Base-by-base conservation (phyloP, 140 eudicot species). In the Oenanthe javanica region DNA sequence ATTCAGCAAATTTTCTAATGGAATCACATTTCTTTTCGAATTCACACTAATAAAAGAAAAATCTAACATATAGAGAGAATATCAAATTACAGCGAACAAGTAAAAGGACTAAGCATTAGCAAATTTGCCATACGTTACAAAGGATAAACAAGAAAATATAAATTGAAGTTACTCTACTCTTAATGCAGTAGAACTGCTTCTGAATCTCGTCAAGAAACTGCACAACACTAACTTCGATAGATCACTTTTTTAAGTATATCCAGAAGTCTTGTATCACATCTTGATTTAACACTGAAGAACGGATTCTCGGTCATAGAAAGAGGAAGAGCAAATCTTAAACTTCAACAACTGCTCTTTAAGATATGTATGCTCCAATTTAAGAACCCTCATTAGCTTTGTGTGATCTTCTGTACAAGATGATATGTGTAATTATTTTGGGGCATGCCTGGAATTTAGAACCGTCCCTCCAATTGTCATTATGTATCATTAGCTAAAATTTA, bases 401-500 rank as follows among this genome's bases (percentile, higher is more conserved):
- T 52, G 67, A 48, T 49, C 45, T 70, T 76, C 77, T 63, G 70
- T 40, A 21, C 36, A 70, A 18, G 70, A 66, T 38, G 77, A 51
- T 19, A 76, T 81, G 78, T 79, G 83, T 84, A 85, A 80, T 31
- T 25, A 69, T 69, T 69, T 31, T 9, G 75, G 45, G 74, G 4
- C 74, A 31, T 25, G n/a, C 38, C 13, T 63, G 85, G 82, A 86
- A 82, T 81, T 80, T 85, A 81, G 81, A 82, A 81, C 81, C 81
- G 77, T 55, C 81, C 78, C 27, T 57, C 66, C 50, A 52, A 36
- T 63, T 84, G 57, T 72, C 79, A 79, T 78, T 78, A 86, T 75
- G 57, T 82, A 75, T 83, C 86, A 61, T 83, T 86, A 83, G 86
- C 69, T 90, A 86, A 89, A 79, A 87, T 83, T 84, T 79, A 86